phyloP scores from a whole-genome alignment of 495 filamentous ascomycete species.

The Amniculicola lignicola region DNA sequence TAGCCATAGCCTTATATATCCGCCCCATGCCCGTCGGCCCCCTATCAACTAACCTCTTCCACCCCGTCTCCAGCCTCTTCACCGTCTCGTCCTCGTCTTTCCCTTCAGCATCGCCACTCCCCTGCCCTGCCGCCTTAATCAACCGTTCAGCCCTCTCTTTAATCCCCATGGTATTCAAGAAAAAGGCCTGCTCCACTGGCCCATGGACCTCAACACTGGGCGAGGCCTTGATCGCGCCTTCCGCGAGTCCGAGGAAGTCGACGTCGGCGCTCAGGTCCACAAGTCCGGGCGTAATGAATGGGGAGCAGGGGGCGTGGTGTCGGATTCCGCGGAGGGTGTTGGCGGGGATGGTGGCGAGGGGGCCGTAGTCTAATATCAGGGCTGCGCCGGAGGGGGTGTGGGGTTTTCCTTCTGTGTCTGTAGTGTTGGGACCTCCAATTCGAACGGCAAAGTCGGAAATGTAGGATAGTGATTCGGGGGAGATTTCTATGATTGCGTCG shows the following conservation, averaged over 20 bases:
- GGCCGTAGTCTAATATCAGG: constrained; percentile 91
- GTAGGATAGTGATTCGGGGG: constrained; percentile 77
- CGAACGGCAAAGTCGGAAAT: constrained; percentile 73
- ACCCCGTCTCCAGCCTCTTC: constrained; percentile 65
- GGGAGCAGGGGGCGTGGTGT: constrained; percentile 65
- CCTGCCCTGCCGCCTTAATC: constrained; percentile 45
- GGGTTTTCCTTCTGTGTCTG: constrained; percentile 3
- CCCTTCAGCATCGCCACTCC: constrained; percentile 8
- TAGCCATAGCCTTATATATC: constrained; percentile 88
- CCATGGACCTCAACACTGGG: constrained; percentile 87
- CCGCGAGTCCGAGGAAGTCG: constrained; percentile 81
- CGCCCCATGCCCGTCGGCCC: constrained; percentile 82
- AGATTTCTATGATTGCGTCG: constrained; percentile 77
- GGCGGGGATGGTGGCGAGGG: constrained; percentile 68
- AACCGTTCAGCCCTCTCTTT: constrained; percentile 70
- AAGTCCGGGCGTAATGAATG: constrained; percentile 71
- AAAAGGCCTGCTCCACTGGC: constrained; percentile 80
- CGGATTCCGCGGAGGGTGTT: constrained; percentile 88
- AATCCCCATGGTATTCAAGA: constrained; percentile 76
- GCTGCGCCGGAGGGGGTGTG: constrained; percentile 71
- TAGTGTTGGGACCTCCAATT: constrained; percentile 63
- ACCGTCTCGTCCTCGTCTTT: constrained; percentile 35
- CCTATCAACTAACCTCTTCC: constrained; percentile 75
- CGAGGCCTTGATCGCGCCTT: constrained; percentile 69
- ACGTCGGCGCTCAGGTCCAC: constrained; percentile 90